Conservation (phyloP, 2,329 filamentous ascomycete species). For the Aureobasidium musti region DNA sequence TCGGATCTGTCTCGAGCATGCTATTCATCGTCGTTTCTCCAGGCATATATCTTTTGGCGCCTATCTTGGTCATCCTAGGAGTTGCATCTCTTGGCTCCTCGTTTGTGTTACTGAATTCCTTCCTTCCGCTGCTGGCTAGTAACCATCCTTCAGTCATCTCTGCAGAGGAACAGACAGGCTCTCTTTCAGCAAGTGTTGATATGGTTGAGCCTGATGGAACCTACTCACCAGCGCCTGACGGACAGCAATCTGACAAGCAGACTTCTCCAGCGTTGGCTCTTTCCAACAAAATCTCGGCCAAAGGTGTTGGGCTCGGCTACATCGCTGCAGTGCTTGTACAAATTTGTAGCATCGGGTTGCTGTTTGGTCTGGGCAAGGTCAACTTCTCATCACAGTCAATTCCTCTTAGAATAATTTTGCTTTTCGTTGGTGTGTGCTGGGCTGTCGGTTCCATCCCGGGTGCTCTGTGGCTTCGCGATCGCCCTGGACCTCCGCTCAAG, state of each 20-base stretch:
- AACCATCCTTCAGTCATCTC: conserved; percentile 63
- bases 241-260: not conserved
- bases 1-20: conserved; percentile 76
- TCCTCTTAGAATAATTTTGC: conserved; percentile 77
- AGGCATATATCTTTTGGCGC: conserved; percentile 74
- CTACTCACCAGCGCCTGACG: not conserved
- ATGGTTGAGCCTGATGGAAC: conserved; percentile 14
- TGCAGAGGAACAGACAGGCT: conserved; percentile 12
- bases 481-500: conserved; percentile 77
- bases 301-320: conserved; percentile 88
- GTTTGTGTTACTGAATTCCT: conserved; percentile 93
- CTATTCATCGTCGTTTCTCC: conserved; percentile 75
- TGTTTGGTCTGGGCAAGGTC: conserved; percentile 56
- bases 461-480: conserved; percentile 76
- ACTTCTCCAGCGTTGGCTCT: conserved; percentile 68
- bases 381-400: conserved; percentile 72
- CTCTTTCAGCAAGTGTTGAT: conserved; percentile 1
- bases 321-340: conserved; percentile 79
- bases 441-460: conserved; percentile 81
- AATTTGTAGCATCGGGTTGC: conserved; percentile 71
- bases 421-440: conserved; percentile 87
- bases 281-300: conserved; percentile 82
- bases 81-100: conserved; percentile 93
- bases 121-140: conserved; percentile 81
- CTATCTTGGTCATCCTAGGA: conserved; percentile 76